Evolutionary conservation across 2,329 filamentous ascomycete species (phyloP).

Genomic region (Trichophyton verrucosum): DNA sequence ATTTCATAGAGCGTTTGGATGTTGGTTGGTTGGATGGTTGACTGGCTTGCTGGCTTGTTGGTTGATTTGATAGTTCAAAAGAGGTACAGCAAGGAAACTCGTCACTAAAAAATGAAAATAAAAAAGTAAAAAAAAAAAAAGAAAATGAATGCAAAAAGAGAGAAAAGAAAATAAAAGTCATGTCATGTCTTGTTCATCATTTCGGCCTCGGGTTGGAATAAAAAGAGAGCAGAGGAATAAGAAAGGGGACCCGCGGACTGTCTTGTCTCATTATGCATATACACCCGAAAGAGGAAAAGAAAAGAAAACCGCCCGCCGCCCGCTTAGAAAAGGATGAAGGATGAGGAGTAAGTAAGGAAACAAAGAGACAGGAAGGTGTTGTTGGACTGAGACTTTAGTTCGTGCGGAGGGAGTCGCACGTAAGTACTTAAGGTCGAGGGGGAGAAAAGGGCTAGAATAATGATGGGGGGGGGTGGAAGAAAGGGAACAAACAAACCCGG

Average conservation of each 20-base stretch:
- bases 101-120: neutral
- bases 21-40: too few relatives aligned
- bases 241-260: neutral
- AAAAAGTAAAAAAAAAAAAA: neutral
- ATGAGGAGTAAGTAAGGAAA: neutral
- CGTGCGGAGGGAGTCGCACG: neutral
- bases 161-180: neutral
- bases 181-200: neutral
- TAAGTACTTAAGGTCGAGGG: too few relatives aligned
- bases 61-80: neutral
- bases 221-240: neutral
- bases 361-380: neutral
- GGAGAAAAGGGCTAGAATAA: neutral
- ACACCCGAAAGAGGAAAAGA: constrained; percentile 2
- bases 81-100: neutral
- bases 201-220: neutral
- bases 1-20: neutral
- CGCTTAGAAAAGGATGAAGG: constrained; percentile 1
- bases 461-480: neutral
- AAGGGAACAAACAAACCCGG: neutral
- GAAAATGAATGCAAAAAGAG: neutral
- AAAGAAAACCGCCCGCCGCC: neutral
- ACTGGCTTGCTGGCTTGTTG: too few relatives aligned
- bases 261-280: neutral
- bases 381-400: too few relatives aligned